Conservation (phyloP, 2,329 filamentous ascomycete genomes). For the Teratosphaeria zuluensis region DNA sequence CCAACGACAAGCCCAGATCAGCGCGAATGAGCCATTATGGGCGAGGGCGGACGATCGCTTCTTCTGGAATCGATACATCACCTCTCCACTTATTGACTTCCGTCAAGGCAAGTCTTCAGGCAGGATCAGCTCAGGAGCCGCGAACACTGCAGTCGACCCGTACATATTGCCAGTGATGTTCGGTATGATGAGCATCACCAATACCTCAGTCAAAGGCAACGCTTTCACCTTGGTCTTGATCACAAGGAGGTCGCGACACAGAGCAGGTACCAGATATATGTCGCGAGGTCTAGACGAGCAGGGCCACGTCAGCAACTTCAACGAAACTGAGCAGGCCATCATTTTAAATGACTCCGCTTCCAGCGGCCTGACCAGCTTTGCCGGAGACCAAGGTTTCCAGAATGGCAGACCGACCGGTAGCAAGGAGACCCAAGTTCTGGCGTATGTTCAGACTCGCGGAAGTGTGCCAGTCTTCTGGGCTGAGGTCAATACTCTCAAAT, state of each 20-base stretch:
- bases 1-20: slow-evolving; percentile 76
- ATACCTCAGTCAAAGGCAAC: slow-evolving; percentile 75
- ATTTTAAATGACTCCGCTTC: slow-evolving; percentile 73
- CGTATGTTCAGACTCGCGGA: slow-evolving; percentile 92
- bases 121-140: slow-evolving; percentile 52
- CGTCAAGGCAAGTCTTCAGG: slow-evolving; percentile 51
- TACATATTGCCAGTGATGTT: slow-evolving; percentile 94
- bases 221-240: slow-evolving; percentile 79
- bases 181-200: slow-evolving; percentile 86
- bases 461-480: slow-evolving; percentile 96
- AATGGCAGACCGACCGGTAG: slow-evolving; percentile 58
- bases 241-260: slow-evolving; percentile 76
- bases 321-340: slow-evolving; percentile 91
- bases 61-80: slow-evolving; percentile 95
- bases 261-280: slow-evolving; percentile 88
- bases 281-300: slow-evolving; percentile 88
- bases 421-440: slow-evolving; percentile 77
- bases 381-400: slow-evolving; percentile 64
- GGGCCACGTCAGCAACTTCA: slow-evolving; percentile 96
- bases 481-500: slow-evolving; percentile 86
- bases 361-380: slow-evolving; percentile 68
- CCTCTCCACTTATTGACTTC: slow-evolving; percentile 85
- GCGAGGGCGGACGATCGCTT: slow-evolving; percentile 90
- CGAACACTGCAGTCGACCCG: slow-evolving; percentile 68
- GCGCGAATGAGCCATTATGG: slow-evolving; percentile 70